Percentiles rank a stretch among this genome's conserved stretches.
Conservation (phyloP, 371 early-diverging fungal genomes). For the Syncephalastrum monosporum region DNA sequence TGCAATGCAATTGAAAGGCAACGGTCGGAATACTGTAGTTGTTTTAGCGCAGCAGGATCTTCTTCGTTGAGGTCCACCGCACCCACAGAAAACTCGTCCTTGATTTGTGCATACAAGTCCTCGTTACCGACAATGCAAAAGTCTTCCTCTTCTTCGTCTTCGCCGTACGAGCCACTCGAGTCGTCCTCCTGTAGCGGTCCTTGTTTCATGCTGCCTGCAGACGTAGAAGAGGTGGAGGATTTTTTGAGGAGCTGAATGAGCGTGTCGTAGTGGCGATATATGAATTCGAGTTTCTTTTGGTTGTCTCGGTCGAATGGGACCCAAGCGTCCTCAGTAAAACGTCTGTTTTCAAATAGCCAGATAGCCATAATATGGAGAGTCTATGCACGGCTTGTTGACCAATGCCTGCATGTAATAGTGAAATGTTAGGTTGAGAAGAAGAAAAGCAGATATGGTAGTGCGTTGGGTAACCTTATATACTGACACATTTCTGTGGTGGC, state of each 20-base stretch:
- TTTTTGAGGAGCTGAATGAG: neutral
- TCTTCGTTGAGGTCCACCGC: conserved; percentile 29
- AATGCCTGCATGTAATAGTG: neutral
- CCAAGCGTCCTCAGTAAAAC: conserved; percentile 34
- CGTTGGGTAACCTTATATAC: too few species aligned
- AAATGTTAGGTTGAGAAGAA: neutral
- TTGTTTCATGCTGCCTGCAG: conserved; percentile 1
- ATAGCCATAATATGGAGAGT: conserved; percentile 17
- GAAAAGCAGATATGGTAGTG: neutral
- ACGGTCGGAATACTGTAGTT: conserved; percentile 21
- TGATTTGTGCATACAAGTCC: neutral
- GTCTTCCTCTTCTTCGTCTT: neutral
- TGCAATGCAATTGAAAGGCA: conserved; percentile 23
- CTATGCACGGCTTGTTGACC: neutral
- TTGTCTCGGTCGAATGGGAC: conserved; percentile 37
- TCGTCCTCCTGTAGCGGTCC: too few species aligned
- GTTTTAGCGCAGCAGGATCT: conserved; percentile 19
- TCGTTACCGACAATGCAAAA: neutral
- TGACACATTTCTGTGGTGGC: too few species aligned
- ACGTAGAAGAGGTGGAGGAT: neutral
- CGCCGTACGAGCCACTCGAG: neutral
- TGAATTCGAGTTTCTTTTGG: conserved; percentile 37
- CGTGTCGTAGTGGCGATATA: conserved; percentile 32
- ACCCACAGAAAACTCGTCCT: too few species aligned
- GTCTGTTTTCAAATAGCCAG: conserved; percentile 40